Evolutionary conservation across 345 rosid species (phyloP), one percentile per base, ranked within the genome.

Genomic region (Melaleuca quinquenervia): DNA sequence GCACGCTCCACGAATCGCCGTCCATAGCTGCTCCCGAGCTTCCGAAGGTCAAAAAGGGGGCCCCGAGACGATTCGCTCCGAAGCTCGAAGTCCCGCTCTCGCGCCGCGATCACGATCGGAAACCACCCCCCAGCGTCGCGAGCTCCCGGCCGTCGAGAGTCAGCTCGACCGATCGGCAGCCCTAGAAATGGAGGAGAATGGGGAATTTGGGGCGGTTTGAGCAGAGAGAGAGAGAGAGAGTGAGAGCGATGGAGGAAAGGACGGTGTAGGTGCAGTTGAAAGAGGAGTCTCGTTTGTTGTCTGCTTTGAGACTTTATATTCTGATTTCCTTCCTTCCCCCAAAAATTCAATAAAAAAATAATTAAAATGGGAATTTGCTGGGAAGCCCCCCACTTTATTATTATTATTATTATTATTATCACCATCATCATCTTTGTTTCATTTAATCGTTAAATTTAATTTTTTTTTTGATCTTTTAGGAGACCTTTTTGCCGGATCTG

Each of bases 1-100:
- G 98, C 87, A 89, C 90, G 86, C 92, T 96, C 98, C 96, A 94
- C 74, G 99, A 94, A 88, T 97, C 98, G 70, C 96, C 94, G 87
- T 96, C 96, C 98, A 97, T 94, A 36, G 89, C 85, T 75, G 22
- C 52, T 83, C 32, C 29, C n/a, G 64, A 50, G 27, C 44, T 76
- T 29, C 58, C 58, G 27, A 36, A 83, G 74, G 22, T 52, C 49
- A 29, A 64, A 53, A 51, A 41, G 26, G 55, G 27, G 48, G 41
- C 41, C 41, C 85, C 44, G 13, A 45, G 21, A 10, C n/a, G 27
- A 84, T 21, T 29, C 54, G 78, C 78, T 70, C 78, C 78, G 78
- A 11, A 36, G 0, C 44, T 12, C 48, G 18, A 36, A 58, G 16
- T 29, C 64, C 29, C 29, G 15, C 29, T 41, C 41, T 41, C 41